Percentiles rank a stretch among this genome's conserved stretches.
Evolutionary conservation across 352 stramenopile species (phyloP).

Genomic region (Thraustotheca clavata): DNA sequence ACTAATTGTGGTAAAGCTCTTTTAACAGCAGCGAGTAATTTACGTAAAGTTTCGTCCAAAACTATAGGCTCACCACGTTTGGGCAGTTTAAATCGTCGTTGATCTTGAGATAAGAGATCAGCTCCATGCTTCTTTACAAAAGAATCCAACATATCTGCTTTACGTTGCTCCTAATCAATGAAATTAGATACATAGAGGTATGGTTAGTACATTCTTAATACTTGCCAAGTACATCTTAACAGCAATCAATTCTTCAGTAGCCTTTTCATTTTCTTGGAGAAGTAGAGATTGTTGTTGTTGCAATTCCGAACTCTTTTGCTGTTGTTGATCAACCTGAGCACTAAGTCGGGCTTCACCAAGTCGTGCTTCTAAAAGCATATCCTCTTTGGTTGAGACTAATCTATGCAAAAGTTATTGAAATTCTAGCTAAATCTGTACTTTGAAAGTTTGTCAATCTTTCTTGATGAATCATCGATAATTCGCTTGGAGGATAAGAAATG

Average conservation of each 20-base stretch:
- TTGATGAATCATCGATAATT: constrained; percentile 54
- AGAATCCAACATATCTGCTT: constrained; percentile 47
- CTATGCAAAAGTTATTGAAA: background rate
- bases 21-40: constrained; percentile 34
- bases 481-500: constrained; percentile 58
- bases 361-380: constrained; percentile 14
- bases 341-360: constrained; percentile 13
- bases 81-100: constrained; percentile 2
- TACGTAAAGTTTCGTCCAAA: constrained; percentile 40
- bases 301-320: constrained; percentile 11
- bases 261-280: constrained; percentile 20
- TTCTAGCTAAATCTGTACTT: too few relatives aligned
- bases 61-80: background rate
- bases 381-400: constrained; percentile 9
- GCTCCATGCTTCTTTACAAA: constrained; percentile 78
- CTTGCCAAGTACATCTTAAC: constrained; percentile 22
- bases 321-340: constrained; percentile 20
- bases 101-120: constrained; percentile 19
- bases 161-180: constrained; percentile 8
- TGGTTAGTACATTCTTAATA: constrained; percentile 11
- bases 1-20: constrained; percentile 53
- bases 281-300: constrained; percentile 11
- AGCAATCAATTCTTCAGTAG: constrained; percentile 14
- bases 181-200: background rate
- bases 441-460: constrained; percentile 34